These are phyloP conservation scores for Cephaloascus fragrans DNA, from an alignment of 805 yeast genomes.

Conservation along the genomic window DNA sequence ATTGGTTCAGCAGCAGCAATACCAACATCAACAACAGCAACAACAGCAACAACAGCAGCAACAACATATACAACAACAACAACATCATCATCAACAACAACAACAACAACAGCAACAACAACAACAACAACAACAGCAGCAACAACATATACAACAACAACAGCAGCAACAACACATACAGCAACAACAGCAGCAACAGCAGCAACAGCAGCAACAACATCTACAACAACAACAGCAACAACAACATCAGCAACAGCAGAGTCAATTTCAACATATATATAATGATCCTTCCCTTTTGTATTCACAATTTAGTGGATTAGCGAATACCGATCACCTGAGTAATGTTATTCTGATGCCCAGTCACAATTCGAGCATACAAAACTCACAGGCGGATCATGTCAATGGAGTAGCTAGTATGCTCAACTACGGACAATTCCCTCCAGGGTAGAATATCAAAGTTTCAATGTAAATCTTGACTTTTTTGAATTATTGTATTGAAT, in stretches of 20 bases:
- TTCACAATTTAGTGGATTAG: not conserved
- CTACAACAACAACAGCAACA: not conserved
- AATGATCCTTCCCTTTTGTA: not conserved
- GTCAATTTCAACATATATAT: not conserved
- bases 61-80: not conserved
- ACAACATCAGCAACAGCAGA: not conserved
- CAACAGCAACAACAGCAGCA: conserved; percentile 1
- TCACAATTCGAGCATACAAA: no score
- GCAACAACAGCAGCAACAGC: no score
- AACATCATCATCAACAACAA: not conserved
- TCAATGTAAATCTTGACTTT: no score
- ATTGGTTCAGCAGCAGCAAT: not conserved
- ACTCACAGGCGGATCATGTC: no score
- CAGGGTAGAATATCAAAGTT: no score
- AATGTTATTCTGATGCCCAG: no score
- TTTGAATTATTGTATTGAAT: no score
- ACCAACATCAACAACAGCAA: conserved; percentile 1
- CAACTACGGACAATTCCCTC: no score
- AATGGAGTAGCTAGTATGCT: no score
- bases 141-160: not conserved
- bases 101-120: conserved; percentile 3
- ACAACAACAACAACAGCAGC: conserved; percentile 2
- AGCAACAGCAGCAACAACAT: no score
- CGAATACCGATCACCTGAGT: no score
- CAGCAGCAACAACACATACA: conserved; percentile 1